Base-by-base conservation (phyloP, 1,284 basidiomycete genomes). In the Phlebopus sp. region DNA sequence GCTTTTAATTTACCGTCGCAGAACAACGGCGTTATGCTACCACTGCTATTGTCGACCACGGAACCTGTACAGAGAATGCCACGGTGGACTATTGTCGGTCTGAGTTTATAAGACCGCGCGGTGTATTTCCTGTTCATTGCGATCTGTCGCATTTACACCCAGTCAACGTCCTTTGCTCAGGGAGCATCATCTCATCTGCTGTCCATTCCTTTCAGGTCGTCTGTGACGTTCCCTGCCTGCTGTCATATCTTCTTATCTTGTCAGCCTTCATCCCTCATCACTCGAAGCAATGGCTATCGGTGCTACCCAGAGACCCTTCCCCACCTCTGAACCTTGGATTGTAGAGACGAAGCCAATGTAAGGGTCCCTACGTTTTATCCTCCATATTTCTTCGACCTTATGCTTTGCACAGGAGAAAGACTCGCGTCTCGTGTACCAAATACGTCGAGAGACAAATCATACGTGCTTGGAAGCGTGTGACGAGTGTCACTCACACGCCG, bases 391-490 rank as follows among this genome's bases (percentile, higher is more conserved):
- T 36, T 4, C 31, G 9, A 14, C 4, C 44, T 53, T 17, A 13
- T 35, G 23, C 5, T 3, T 31, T 29, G 19, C 15, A 38, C 42
- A 64, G 66, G 32, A 47, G 42, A 27, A 64, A 54, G 35, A 47
- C 63, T 4, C 53, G 49, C 42, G 34, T 42, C 7, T 72, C 79
- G 11, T 70, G 68, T 55, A 64, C 71, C 23, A 80, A 79, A 55
- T 71, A 71, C 57, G 43, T 85, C 48, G 74, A 81, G 56, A 81
- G 82, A 42, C 77, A 77, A 56, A 64, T 83, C 53, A 62, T 84
- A 47, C 68, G 70, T 35, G 71, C 75, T 13, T 85, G 82, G 82
- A 85, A 85, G 59, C 68, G 72, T 34, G 64, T 84, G 56, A 83
- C 81, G 25, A 68, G 72, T 30, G 68, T 69, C 27, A 72, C 78